Evolutionary conservation across 2,329 filamentous ascomycete genomes (phyloP), one percentile per base, ranked within the genome.

Genomic region (Pseudogymnoascus sp.): DNA sequence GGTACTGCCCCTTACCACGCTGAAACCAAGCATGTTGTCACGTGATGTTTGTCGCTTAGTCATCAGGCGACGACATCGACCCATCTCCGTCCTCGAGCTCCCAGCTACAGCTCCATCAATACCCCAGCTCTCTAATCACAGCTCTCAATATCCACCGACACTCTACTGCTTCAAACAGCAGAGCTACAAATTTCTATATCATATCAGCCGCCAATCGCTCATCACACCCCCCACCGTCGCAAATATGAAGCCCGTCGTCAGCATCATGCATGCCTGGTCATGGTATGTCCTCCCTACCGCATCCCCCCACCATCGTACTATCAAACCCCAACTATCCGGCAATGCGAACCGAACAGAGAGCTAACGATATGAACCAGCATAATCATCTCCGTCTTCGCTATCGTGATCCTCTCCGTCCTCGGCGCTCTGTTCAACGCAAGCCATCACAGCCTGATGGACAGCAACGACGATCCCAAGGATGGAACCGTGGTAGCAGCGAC

Each of bases 221-320:
- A 12, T 21, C 29, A 55, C 49, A 55, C 23, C 45, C 49, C n/a
- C 52, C 16, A 38, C 45, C n/a, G 59, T 29, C 35, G 61, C 76
- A 80, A 84, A 72, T 73, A 96, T 96, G 92, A 96, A 96, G 86
- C 91, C 92, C 69, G 80, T 96, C 72, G 90, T 96, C 70, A 89
- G 90, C 73, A 87, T 91, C 69, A 83, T 92, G 78, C 92, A 96
- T 79, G 93, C 92, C 72, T 97, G 92, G 92, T 91, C 87, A 80
- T 96, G 92, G 92, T 97, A 81, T 73, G 85, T 75, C 64, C 58
- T 55, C 62, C 38, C 41, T 35, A 14, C 45, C 63, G 63, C 60
- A 49, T 59, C 59, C 58, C 45, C 59, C 59, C 29, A 41, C 63
- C 62, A 61, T 31, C 39, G 21, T 41, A 37, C 39, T 59, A 12